Evolutionary conservation across 495 filamentous ascomycete species (phyloP).

Genomic region (Xylaria venustula): DNA sequence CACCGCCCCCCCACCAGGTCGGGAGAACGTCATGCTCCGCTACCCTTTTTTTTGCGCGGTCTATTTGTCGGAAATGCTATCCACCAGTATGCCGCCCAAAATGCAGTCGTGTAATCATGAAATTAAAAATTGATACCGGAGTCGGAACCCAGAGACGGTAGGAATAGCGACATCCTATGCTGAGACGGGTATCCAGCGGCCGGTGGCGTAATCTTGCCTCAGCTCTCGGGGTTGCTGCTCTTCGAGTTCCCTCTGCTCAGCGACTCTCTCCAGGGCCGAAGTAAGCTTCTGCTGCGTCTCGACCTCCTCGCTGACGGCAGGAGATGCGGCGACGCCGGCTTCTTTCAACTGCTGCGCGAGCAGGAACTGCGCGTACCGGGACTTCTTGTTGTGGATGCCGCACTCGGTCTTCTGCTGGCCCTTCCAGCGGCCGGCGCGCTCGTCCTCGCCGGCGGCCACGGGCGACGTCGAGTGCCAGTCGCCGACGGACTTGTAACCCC

Average conservation of each 20-base stretch:
- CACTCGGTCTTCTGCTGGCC: slow-evolving; percentile 93
- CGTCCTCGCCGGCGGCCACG: slow-evolving; percentile 86
- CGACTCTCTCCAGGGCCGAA: slow-evolving; percentile 10
- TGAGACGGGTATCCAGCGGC: background rate
- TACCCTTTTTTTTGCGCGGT: no score
- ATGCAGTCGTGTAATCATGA: no score
- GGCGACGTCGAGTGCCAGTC: slow-evolving; percentile 97
- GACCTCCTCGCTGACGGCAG: slow-evolving; percentile 35
- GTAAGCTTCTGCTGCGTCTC: slow-evolving; percentile 17
- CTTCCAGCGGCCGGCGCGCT: slow-evolving; percentile 97
- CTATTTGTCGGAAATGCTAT: no score
- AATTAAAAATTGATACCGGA: no score
- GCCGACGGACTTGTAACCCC: slow-evolving; percentile 93
- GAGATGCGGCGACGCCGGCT: slow-evolving; percentile 51
- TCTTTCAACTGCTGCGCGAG: slow-evolving; percentile 70
- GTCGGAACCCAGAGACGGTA: background rate
- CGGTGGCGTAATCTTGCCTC: slow-evolving; percentile 3
- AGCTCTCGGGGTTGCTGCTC: slow-evolving; percentile 1
- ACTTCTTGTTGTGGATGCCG: slow-evolving; percentile 95
- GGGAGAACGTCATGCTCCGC: no score
- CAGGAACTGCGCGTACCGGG: slow-evolving; percentile 84
- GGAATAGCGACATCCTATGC: background rate
- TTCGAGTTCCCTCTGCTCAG: slow-evolving; percentile 1
- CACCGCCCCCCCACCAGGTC: no score
- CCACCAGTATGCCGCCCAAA: no score